Base-by-base conservation (phyloP, 2,329 filamentous ascomycete genomes). In the Ramularia collo-cygni region DNA sequence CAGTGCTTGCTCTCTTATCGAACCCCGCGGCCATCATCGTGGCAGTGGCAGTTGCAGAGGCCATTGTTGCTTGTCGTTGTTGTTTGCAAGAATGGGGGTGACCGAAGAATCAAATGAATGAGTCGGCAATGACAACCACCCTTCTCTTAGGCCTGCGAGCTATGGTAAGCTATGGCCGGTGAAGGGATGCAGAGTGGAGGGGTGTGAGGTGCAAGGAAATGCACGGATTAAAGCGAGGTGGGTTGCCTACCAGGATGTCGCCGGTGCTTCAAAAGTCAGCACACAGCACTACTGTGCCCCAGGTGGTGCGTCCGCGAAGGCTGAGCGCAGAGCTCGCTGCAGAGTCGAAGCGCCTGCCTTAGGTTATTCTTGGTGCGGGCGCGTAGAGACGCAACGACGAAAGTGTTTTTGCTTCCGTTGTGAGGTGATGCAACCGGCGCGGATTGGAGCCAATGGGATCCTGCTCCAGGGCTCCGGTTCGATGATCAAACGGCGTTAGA, bases 1-100 rank as follows among this genome's bases (percentile, higher is more conserved):
- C 41, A 16, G 48, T 45, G 26, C 63, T 59, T 43, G 64, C 28
- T 47, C 40, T 65, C 57, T 69, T 70, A 39, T 61, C 51, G 44
- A 58, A 55, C 27, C 56, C 58, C 31, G 58, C 56, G 19, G 60
- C 59, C 17, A 58, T 56, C 52, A 58, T 57, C 14, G 56, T 57
- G 27, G 60, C 57, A 18, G 57, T 59, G 18, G 55, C 51, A 30
- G 56, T 54, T 31, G 53, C 51, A 31, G 52, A 48, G 28, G 55
- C 48, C 54, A 58, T 56, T 24, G 45, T 50, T 32, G 47, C 27
- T 38, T 42, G 41, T 44, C 43, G 52, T 54, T 47, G 51, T n/a
- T n/a, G 21, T 53, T 52, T 51, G 46, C 44, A 44, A 37, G 45
- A 46, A 46, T 19, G 47, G 50, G 48, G 50, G 48, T 29, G 52